Conservation (phyloP, 108 stramenopile species). For the Nitzschia sp. region DNA sequence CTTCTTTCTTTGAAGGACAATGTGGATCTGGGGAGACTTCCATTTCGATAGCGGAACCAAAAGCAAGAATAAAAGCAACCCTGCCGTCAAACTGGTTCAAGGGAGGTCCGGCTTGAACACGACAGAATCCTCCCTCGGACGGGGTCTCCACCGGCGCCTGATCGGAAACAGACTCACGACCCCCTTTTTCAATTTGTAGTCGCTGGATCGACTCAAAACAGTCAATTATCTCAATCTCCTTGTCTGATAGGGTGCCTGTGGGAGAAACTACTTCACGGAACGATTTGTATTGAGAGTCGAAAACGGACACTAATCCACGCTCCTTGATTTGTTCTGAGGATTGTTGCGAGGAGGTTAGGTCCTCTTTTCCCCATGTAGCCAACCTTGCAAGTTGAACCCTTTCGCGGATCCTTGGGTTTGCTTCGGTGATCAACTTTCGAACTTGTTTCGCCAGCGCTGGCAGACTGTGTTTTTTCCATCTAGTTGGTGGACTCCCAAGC, state of each 20-base stretch:
- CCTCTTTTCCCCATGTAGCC: constrained; percentile 1
- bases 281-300: neutral
- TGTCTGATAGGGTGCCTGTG: neutral
- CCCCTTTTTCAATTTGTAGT: neutral
- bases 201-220: neutral
- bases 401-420: constrained; percentile 1
- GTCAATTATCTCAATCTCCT: neutral
- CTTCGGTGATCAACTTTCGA: constrained; percentile 5
- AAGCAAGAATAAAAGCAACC: neutral
- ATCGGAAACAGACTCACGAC: no score
- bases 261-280: neutral
- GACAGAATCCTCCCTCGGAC: neutral
- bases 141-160: neutral
- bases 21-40: neutral
- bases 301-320: neutral
- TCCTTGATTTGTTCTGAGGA: neutral
- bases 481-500: neutral
- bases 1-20: neutral
- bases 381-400: neutral
- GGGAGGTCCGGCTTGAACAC: neutral
- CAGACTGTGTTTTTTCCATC: constrained; percentile 10
- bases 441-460: neutral
- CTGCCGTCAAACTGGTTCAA: neutral
- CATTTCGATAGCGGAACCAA: neutral
- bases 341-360: neutral